Base-by-base conservation (phyloP, 352 stramenopile genomes). In the Globisporangium okanoganense region DNA sequence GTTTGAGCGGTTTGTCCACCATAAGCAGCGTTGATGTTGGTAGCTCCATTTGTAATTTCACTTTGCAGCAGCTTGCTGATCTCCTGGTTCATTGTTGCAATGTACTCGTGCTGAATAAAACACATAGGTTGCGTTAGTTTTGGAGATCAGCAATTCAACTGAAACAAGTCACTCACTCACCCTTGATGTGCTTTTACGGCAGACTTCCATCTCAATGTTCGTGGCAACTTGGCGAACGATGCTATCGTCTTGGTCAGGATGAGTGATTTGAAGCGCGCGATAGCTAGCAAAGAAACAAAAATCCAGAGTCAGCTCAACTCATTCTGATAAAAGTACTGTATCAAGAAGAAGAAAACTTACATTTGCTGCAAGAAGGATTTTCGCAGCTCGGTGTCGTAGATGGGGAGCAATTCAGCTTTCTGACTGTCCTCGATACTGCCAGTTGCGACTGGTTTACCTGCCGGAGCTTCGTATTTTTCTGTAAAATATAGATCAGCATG, bases 191-290 rank as follows among this genome's bases (percentile, higher is more conserved):
- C 70, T 51, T 58, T 81, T 78, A 25, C 73, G 69, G 36, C 79
- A 92, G 12, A 79, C 70, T 36, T 87, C 76, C 71, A 90, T 85
- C 72, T 93, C 83, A 16, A 91, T 54, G 24, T 73, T 84, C 4
- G 75, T 88, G 7, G 83, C 83, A n/a, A 87, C 59, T 24, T 85
- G 67, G 0, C 79, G 75, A 29, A 90, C 69, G 31, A 70, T 64
- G 0, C 61, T 41, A 35, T 89, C 73, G 18, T 88, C 75, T 54
- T 91, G 72, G 33, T 75, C 76, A 14, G 66, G 76, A 47, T 88
- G 76, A 0, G 76, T 87, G 36, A 70, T 77, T 47, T 85, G 74
- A 33, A 91, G 65, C 52, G 90, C 76, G 8, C 71, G 79, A 57
- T 90, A 92, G 31, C 81, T 92, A 67, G 27, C 10, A 27, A 53